Conservation (phyloP, 202 grass and related monocot species). For the Panicum hallii region DNA sequence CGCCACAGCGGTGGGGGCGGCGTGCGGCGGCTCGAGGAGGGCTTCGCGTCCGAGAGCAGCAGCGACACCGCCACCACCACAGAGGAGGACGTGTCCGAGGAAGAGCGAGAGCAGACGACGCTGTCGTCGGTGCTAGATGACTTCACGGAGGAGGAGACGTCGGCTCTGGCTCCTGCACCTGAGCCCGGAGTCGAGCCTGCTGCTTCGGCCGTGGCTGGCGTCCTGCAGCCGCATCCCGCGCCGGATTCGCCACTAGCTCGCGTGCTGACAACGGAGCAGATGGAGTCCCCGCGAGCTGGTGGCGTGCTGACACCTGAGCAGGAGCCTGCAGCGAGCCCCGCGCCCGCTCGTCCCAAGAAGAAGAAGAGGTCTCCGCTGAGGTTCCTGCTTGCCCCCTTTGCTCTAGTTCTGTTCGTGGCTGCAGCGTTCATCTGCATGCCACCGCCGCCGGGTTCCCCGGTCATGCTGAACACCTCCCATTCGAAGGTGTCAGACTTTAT, state of each 20-base stretch:
- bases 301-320: slow-evolving; percentile 3
- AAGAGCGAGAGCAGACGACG: slow-evolving; percentile 37
- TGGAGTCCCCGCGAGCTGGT: slow-evolving; percentile 11
- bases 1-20: slow-evolving; percentile 1
- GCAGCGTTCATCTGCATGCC: slow-evolving; percentile 48
- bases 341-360: slow-evolving; percentile 38
- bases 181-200: neutral
- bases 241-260: neutral
- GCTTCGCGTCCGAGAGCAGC: slow-evolving; percentile 64
- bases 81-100: slow-evolving; percentile 35
- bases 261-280: slow-evolving; percentile 12
- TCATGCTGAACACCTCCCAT: slow-evolving; percentile 44
- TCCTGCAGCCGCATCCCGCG: slow-evolving; percentile 2
- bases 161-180: slow-evolving; percentile 11
- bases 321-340: neutral
- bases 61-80: slow-evolving; percentile 33
- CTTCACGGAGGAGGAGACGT: slow-evolving; percentile 16
- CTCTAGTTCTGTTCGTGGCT: slow-evolving; percentile 51
- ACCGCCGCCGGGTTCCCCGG: slow-evolving; percentile 43
- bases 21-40: slow-evolving; percentile 58
- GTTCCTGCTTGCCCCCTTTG: slow-evolving; percentile 48
- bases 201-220: neutral
- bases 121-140: neutral
- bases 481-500: slow-evolving; percentile 48
- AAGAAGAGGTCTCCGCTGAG: slow-evolving; percentile 40